A percentile compares a stretch with the other conserved stretches of the same genome.
Conservation (phyloP, 2,329 filamentous ascomycete genomes). For the Geosmithia morbida region DNA sequence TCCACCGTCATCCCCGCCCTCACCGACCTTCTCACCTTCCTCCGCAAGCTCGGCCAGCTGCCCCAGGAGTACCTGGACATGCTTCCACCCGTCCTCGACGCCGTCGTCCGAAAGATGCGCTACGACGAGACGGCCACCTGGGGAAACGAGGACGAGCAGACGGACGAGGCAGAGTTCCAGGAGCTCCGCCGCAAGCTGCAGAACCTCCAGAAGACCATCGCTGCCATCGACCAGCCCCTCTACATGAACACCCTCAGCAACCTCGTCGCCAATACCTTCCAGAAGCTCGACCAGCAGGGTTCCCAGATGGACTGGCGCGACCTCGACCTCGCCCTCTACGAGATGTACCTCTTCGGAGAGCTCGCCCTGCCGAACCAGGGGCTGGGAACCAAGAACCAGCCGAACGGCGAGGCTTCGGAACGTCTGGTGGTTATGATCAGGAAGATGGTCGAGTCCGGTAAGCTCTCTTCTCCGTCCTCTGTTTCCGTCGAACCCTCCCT, state of each 20-base stretch:
- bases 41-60: slow-evolving; percentile 67
- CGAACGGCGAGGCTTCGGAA: slow-evolving; percentile 65
- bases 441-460: slow-evolving; percentile 87
- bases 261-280: slow-evolving; percentile 77
- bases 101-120: slow-evolving; percentile 90
- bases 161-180: slow-evolving; percentile 94
- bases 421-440: slow-evolving; percentile 84
- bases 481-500: slow-evolving; percentile 7
- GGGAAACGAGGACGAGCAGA: slow-evolving; percentile 89
- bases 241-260: slow-evolving; percentile 83
- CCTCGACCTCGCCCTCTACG: slow-evolving; percentile 80
- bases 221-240: slow-evolving; percentile 72
- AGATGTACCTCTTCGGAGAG: slow-evolving; percentile 94
- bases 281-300: slow-evolving; percentile 60
- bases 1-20: slow-evolving; percentile 88
- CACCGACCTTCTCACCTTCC: slow-evolving; percentile 80
- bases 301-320: slow-evolving; percentile 84
- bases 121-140: slow-evolving; percentile 91
- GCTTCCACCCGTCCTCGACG: slow-evolving; percentile 76
- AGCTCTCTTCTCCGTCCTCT: slow-evolving; percentile 13
- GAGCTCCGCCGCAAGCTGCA: slow-evolving; percentile 84
- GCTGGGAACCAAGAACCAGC: slow-evolving; percentile 72
- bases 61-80: slow-evolving; percentile 65
- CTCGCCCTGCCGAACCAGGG: slow-evolving; percentile 80
- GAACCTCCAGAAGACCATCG: slow-evolving; percentile 83